phyloP scores from a whole-genome alignment of 257 asterid species.

The Eucommia ulmoides region DNA sequence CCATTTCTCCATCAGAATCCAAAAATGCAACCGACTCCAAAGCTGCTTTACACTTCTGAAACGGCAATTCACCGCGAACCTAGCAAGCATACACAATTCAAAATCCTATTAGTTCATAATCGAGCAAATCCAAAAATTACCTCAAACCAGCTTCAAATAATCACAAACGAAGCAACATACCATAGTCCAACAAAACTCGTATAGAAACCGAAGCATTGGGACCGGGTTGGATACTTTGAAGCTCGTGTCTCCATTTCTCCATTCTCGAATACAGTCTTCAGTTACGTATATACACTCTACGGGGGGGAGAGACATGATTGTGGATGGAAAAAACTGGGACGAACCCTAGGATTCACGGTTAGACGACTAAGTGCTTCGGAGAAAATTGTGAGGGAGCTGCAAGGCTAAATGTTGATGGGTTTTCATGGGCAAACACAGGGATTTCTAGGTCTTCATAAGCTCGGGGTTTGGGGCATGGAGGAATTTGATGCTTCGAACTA shows the following conservation, averaged over 20 bases:
- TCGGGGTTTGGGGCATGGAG: no score
- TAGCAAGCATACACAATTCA: constrained; percentile 22
- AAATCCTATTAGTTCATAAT: no score
- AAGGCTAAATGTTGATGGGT: no score
- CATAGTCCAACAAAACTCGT: constrained; percentile 68
- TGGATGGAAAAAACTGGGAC: no score
- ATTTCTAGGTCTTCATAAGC: no score
- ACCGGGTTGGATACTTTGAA: constrained; percentile 55
- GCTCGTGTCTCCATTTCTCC: constrained; percentile 46
- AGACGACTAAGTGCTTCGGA: no score
- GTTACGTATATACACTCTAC: constrained; percentile 52
- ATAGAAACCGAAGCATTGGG: constrained; percentile 67
- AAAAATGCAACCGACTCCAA: constrained; percentile 79
- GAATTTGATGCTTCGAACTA: no score
- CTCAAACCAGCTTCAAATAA: constrained; percentile 1
- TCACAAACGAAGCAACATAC: constrained; percentile 20
- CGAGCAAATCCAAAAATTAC: constrained; percentile 1
- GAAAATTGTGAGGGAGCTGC: no score
- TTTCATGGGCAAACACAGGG: no score
- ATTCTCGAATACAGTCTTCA: constrained; percentile 61
- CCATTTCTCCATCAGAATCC: constrained; percentile 74
- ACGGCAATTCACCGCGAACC: constrained; percentile 93
- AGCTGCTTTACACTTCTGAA: constrained; percentile 76
- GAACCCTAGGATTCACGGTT: no score
- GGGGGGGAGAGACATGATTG: constrained; percentile 58